A percentile compares a stretch with the other conserved stretches of the same genome.
Evolutionary conservation across 2,329 filamentous ascomycete species (phyloP).

Genomic region (Hymenoscyphus infarciens): DNA sequence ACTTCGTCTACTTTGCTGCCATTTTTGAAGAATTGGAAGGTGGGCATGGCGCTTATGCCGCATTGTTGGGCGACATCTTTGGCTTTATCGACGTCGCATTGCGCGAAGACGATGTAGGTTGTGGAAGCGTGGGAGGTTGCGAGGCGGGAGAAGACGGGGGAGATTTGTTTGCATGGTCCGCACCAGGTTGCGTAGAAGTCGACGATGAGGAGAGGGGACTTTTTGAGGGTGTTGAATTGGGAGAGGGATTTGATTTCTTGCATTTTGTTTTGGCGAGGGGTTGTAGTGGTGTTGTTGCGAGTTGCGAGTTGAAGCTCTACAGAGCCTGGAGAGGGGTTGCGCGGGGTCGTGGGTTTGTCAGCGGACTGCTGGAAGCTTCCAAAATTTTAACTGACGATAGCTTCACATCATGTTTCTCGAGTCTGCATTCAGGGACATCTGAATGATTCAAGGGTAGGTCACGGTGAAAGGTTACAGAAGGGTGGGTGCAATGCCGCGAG

Average conservation of each 20-base stretch:
- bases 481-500: too few relatives aligned
- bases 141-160: conserved; percentile 80
- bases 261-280: conserved; percentile 24
- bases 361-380: too few relatives aligned
- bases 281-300: conserved; percentile 4
- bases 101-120: conserved; percentile 79
- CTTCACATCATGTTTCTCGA: too few relatives aligned
- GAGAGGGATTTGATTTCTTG: conserved; percentile 32
- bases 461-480: too few relatives aligned
- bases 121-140: conserved; percentile 72
- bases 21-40: conserved; percentile 84
- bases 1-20: conserved; percentile 70
- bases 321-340: too few relatives aligned
- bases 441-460: too few relatives aligned
- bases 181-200: conserved; percentile 86
- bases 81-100: conserved; percentile 84
- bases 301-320: background rate
- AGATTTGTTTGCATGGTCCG: conserved; percentile 86
- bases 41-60: conserved; percentile 82
- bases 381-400: too few relatives aligned
- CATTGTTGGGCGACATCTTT: conserved; percentile 71
- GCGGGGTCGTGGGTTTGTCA: too few relatives aligned
- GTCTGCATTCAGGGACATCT: too few relatives aligned
- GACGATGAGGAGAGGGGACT: conserved; percentile 28
- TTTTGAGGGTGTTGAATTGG: conserved; percentile 31